Evolutionary conservation across 129 eudicot species (phyloP), one percentile per base, ranked within the genome.

Genomic region (Escallonia herrerae): DNA sequence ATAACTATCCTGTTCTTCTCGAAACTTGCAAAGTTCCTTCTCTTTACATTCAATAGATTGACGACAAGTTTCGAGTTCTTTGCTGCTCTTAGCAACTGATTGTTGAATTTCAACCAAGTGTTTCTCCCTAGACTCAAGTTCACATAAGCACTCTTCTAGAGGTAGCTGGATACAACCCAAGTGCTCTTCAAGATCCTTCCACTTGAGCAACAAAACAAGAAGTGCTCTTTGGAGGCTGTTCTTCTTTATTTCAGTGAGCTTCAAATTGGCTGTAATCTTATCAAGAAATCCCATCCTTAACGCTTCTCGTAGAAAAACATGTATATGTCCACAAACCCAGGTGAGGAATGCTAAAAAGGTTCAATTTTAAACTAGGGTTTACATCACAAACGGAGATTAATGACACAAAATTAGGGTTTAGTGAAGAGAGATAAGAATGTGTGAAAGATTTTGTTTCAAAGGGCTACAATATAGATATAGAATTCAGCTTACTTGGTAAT

Each of bases 181-280:
- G 8, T 59, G 65, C 4, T 44, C 58, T 3, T 59, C 66, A 3
- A 58, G 57, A 46, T 69, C 45, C 58, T n/a, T 59, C 58, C 59
- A 59, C 44, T 69, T 37, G 2, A 46, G 14, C 40, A 60, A 10
- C 22, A 69, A 44, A 2, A 38, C 4, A n/a, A 68, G 52, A 40
- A 68, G 15, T 40, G 52, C 63, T 40, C 43, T 56, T 9, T 58
- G 71, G 51, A 72, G 52, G 3, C 39, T 72, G 37, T 57, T 39
- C 15, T 45, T 41, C 68, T 55, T 47, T 41, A 48, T 11, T 13
- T 45, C 60, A 6, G 66, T 43, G 8, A 56, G 8, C 22, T 62
- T 45, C 45, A 52, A 5, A 1, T 59, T 52, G 3, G 43, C 53
- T 8, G 74, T 8, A 0, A 55, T 55, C 57, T 42, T 60, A 2